These are phyloP conservation scores for Sindora glabra DNA, from an alignment of 306 rosid species.

Conservation along the genomic window DNA sequence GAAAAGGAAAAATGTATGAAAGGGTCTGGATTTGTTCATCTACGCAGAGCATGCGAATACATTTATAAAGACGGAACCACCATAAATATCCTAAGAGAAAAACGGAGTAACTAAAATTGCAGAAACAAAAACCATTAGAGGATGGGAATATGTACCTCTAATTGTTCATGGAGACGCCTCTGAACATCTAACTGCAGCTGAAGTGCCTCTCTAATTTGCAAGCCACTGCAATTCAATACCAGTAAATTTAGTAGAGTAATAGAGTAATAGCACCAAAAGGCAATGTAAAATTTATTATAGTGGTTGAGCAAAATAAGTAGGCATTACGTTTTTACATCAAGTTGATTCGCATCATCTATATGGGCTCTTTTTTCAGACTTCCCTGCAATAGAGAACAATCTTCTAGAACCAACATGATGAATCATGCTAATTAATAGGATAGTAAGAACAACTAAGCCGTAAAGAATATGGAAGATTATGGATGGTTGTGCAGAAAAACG, in stretches of 20 bases:
- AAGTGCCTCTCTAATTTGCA: slow-evolving; percentile 79
- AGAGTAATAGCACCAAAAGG: background rate
- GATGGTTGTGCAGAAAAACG: background rate
- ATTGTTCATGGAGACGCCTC: slow-evolving; percentile 82
- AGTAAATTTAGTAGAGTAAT: background rate
- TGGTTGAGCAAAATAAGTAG: background rate
- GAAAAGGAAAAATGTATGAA: too few species aligned
- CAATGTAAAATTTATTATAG: background rate
- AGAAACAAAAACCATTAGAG: background rate
- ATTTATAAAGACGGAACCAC: background rate
- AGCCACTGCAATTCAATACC: slow-evolving; percentile 40
- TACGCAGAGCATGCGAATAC: too few species aligned
- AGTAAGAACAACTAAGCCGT: background rate
- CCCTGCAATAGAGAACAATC: slow-evolving; percentile 42
- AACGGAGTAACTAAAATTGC: background rate
- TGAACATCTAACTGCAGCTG: slow-evolving; percentile 89
- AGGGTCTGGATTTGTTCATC: too few species aligned
- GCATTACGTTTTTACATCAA: slow-evolving; percentile 61
- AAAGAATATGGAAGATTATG: slow-evolving; percentile 5
- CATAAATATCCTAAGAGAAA: background rate
- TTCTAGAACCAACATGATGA: background rate
- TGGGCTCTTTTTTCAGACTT: slow-evolving; percentile 47
- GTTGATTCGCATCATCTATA: slow-evolving; percentile 29
- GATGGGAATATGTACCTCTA: slow-evolving; percentile 53
- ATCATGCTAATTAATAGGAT: background rate